Percentiles rank a stretch among this genome's conserved stretches.
Conservation (phyloP, 2,329 filamentous ascomycete species). For the Penicillium crustosum region DNA sequence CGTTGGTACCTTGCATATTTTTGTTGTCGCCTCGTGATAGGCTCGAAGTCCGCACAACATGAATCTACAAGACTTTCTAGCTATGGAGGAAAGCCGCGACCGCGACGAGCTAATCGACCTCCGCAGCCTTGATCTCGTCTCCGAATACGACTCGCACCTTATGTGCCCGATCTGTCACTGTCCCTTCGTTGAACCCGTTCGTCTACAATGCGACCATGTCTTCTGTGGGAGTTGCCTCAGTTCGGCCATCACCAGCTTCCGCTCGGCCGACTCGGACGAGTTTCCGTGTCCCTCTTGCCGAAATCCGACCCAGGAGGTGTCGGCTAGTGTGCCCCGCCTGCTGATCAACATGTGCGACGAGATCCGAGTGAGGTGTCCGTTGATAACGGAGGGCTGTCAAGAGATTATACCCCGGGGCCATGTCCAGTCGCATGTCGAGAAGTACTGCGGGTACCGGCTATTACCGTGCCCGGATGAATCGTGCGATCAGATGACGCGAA, state of each 20-base stretch:
- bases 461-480: slow-evolving; percentile 53
- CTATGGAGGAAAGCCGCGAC: slow-evolving; percentile 31
- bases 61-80: slow-evolving; percentile 35
- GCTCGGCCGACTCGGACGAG: slow-evolving; percentile 31
- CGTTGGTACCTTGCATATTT: not conserved
- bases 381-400: slow-evolving; percentile 54
- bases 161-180: slow-evolving; percentile 65
- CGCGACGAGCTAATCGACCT: slow-evolving; percentile 51
- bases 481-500: slow-evolving; percentile 54
- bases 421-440: slow-evolving; percentile 59
- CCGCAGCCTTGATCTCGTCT: slow-evolving; percentile 58
- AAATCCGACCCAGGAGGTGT: slow-evolving; percentile 41
- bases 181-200: slow-evolving; percentile 59
- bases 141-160: slow-evolving; percentile 58
- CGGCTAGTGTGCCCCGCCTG: slow-evolving; percentile 53
- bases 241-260: slow-evolving; percentile 45
- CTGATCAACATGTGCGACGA: slow-evolving; percentile 63
- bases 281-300: slow-evolving; percentile 60
- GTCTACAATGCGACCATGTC: slow-evolving; percentile 62
- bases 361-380: slow-evolving; percentile 60
- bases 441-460: slow-evolving; percentile 58
- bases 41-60: slow-evolving; percentile 20
- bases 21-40: not conserved
- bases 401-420: slow-evolving; percentile 56
- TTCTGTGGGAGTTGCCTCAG: slow-evolving; percentile 62